A percentile compares a stretch with the other conserved stretches of the same genome.
Conservation (phyloP, 192 early-diverging fungal genomes). For the Backusella mclennaniae region DNA sequence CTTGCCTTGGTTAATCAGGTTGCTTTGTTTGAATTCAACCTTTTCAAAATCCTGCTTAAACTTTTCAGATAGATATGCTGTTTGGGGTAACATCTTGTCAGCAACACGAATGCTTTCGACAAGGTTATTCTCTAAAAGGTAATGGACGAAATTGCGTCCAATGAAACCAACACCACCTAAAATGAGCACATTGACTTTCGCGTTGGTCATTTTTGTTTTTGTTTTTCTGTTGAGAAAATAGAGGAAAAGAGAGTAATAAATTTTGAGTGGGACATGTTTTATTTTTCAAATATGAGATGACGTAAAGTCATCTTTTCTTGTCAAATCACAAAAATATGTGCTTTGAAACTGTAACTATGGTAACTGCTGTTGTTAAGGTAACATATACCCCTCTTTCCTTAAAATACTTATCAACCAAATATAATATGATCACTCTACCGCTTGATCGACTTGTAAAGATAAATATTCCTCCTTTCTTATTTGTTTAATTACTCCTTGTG, state of each 20-base stretch:
- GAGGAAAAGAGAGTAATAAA: background rate
- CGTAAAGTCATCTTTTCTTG: background rate
- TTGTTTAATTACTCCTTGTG: background rate
- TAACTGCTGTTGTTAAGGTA: too few relatives aligned
- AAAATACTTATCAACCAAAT: background rate
- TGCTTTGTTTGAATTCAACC: constrained; percentile 79
- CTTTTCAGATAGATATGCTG: constrained; percentile 64
- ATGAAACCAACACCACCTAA: constrained; percentile 87
- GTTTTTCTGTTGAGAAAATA: background rate
- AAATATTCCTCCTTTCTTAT: background rate
- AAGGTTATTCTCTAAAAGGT: constrained; percentile 66
- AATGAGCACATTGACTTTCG: constrained; percentile 57
- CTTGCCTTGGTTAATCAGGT: constrained; percentile 71
- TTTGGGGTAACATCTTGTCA: constrained; percentile 82
- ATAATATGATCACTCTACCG: background rate
- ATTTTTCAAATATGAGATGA: background rate
- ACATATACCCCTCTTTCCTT: too few relatives aligned
- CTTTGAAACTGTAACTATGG: too few relatives aligned
- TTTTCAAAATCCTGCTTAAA: constrained; percentile 67
- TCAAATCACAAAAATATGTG: too few relatives aligned
- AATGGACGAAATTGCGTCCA: constrained; percentile 74
- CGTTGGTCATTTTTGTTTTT: constrained; percentile 19
- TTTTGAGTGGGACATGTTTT: background rate
- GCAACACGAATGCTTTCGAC: constrained; percentile 66
- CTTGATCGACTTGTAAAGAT: background rate